Conservation (phyloP, 192 early-diverging fungal species). For the Coemansia sp. region DNA sequence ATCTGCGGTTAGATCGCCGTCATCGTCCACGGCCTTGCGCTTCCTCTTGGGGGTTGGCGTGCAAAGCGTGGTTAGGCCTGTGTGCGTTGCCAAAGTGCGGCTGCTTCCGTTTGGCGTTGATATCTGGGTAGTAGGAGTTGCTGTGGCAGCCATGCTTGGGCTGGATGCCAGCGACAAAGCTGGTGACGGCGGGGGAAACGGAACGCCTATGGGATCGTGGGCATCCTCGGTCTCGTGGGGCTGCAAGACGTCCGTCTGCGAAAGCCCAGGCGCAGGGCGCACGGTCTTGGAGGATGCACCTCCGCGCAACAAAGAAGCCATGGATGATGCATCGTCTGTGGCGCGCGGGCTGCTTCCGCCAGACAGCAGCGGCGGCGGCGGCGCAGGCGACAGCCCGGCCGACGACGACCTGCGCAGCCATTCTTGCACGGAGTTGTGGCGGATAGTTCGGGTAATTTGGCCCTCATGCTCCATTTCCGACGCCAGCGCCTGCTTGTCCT, state of each 20-base stretch:
- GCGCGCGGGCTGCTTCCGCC: slow-evolving; percentile 12
- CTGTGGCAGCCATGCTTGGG: slow-evolving; percentile 13
- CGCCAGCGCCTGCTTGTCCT: slow-evolving; percentile 45
- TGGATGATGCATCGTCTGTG: not conserved
- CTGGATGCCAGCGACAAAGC: slow-evolving; percentile 31
- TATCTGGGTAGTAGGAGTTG: no score
- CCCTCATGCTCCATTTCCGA: slow-evolving; percentile 56
- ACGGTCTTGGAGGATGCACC: slow-evolving; percentile 1
- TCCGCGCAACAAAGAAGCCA: not conserved
- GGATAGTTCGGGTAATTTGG: slow-evolving; percentile 50
- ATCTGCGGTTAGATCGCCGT: slow-evolving; percentile 4
- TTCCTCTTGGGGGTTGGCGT: slow-evolving; percentile 2
- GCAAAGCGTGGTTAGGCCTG: not conserved
- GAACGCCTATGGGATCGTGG: not conserved
- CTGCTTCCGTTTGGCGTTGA: no score
- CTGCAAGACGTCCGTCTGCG: not conserved
- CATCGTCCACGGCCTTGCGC: slow-evolving; percentile 43
- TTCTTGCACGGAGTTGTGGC: slow-evolving; percentile 52
- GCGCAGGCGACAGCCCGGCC: not conserved
- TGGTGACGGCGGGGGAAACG: slow-evolving; percentile 33
- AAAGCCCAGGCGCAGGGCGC: not conserved
- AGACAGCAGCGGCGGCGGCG: not conserved
- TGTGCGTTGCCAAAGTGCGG: no score
- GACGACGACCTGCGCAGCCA: slow-evolving; percentile 43
- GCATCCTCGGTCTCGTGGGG: not conserved